Evolutionary conservation across 2,329 filamentous ascomycete species (phyloP).

Genomic region (Aureobasidium melanogenum): DNA sequence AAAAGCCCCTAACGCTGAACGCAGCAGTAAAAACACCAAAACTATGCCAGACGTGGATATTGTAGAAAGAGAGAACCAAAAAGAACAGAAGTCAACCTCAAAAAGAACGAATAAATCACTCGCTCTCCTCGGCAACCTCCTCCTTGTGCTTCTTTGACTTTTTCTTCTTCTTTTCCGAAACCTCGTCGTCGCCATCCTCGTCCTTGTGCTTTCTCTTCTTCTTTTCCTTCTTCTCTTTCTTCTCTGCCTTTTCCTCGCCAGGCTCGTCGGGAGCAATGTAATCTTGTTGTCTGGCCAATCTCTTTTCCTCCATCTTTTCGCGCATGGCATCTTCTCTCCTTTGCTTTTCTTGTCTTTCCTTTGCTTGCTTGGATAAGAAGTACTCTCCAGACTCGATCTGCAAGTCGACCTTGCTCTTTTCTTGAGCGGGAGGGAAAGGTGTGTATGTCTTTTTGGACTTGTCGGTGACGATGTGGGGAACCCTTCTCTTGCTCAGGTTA

Average conservation of each 20-base stretch:
- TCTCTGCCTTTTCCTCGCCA: constrained; percentile 38
- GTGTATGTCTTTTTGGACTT: constrained; percentile 94
- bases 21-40: neutral
- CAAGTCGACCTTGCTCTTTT: constrained; percentile 97
- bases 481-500: constrained; percentile 72
- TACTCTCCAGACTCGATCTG: constrained; percentile 98
- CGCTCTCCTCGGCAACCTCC: constrained; percentile 5
- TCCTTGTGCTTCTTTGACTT: constrained; percentile 11
- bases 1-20: constrained; percentile 5
- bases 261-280: constrained; percentile 81
- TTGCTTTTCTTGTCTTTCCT: constrained; percentile 72
- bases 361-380: constrained; percentile 86
- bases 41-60: neutral
- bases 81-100: neutral
- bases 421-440: constrained; percentile 89
- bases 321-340: constrained; percentile 77
- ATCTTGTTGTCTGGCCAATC: constrained; percentile 73
- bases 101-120: neutral
- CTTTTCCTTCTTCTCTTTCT: constrained; percentile 36
- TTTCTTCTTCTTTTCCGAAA: constrained; percentile 9
- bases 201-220: constrained; percentile 21
- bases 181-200: constrained; percentile 23
- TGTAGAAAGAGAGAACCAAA: neutral
- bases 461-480: constrained; percentile 79
- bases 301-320: constrained; percentile 79